Evolutionary conservation across 2,329 filamentous ascomycete genomes (phyloP).

Genomic region (Huntiella decipiens): DNA sequence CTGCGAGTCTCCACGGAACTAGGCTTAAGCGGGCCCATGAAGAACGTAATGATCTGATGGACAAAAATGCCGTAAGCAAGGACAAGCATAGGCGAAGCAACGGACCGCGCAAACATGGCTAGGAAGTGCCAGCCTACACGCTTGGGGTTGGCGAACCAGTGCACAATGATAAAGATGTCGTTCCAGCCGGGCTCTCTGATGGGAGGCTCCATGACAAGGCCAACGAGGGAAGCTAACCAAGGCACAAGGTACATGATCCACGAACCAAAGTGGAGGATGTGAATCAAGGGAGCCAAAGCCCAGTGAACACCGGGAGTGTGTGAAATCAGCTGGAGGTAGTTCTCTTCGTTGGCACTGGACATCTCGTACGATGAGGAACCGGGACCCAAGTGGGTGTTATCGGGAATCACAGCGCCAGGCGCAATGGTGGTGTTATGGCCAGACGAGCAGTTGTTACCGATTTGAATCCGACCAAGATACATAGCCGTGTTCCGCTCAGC

Average conservation of each 20-base stretch:
- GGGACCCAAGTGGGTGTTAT: slow-evolving; percentile 32
- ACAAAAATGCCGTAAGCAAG: slow-evolving; percentile 24
- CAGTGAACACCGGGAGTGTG: slow-evolving; percentile 26
- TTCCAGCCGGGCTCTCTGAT: slow-evolving; percentile 16
- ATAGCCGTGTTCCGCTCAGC: slow-evolving; percentile 38
- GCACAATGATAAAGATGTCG: slow-evolving; percentile 22
- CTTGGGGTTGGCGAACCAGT: slow-evolving; percentile 29
- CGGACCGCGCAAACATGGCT: slow-evolving; percentile 23
- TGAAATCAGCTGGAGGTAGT: slow-evolving; percentile 24
- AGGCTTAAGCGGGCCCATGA: slow-evolving; percentile 22
- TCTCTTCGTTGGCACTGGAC: slow-evolving; percentile 26
- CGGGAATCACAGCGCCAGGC: slow-evolving; percentile 28
- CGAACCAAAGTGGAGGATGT: slow-evolving; percentile 16
- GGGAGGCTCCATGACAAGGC: slow-evolving; percentile 24
- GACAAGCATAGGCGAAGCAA: slow-evolving; percentile 25
- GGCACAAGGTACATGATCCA: slow-evolving; percentile 26
- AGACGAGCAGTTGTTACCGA: slow-evolving; percentile 28
- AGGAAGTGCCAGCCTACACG: slow-evolving; percentile 32
- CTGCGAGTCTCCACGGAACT: slow-evolving; percentile 16
- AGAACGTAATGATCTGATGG: slow-evolving; percentile 22
- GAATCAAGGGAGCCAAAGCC: slow-evolving; percentile 23
- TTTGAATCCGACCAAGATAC: slow-evolving; percentile 32
- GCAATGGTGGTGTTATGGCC: slow-evolving; percentile 31
- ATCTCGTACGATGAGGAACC: slow-evolving; percentile 40
- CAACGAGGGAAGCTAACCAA: slow-evolving; percentile 25